Conservation (phyloP, 1,284 basidiomycete genomes). For the Hymenochaete sp. region DNA sequence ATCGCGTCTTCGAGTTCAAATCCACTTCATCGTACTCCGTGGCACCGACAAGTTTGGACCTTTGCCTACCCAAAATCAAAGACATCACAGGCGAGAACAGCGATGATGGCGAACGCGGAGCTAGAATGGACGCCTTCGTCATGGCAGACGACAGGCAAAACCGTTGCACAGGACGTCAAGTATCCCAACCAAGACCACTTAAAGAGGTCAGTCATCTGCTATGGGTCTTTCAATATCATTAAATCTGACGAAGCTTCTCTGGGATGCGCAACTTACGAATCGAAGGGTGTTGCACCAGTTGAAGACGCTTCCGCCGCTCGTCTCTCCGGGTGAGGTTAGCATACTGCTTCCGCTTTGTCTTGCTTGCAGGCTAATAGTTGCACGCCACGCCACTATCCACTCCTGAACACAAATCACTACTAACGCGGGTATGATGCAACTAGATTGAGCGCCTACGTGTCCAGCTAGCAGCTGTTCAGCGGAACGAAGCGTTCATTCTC, state of each 20-base stretch:
- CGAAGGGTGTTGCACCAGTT: constrained; percentile 72
- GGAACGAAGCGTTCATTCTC: constrained; percentile 86
- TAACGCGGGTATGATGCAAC: constrained; percentile 11
- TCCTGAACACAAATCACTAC: too few relatives aligned
- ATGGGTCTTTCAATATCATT: not conserved
- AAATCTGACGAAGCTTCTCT: not conserved
- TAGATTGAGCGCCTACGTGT: constrained; percentile 82
- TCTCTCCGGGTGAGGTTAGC: constrained; percentile 79
- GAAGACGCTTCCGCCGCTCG: constrained; percentile 71
- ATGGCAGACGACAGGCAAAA: constrained; percentile 44
- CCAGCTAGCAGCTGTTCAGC: constrained; percentile 74
- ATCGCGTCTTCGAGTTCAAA: too few relatives aligned
- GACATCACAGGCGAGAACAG: too few relatives aligned
- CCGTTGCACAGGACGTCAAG: constrained; percentile 39
- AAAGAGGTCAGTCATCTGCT: constrained; percentile 22
- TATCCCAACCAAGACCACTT: constrained; percentile 31
- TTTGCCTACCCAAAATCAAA: too few relatives aligned
- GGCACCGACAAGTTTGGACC: too few relatives aligned
- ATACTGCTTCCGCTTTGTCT: not conserved
- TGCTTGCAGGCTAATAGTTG: not conserved
- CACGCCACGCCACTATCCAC: not conserved
- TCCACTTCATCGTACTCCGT: too few relatives aligned
- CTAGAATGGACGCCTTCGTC: constrained; percentile 44
- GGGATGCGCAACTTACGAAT: not conserved
- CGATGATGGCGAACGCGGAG: too few relatives aligned